Evolutionary conservation across 1,284 basidiomycete genomes (phyloP).

Genomic region (Ganoderma resinaceum): DNA sequence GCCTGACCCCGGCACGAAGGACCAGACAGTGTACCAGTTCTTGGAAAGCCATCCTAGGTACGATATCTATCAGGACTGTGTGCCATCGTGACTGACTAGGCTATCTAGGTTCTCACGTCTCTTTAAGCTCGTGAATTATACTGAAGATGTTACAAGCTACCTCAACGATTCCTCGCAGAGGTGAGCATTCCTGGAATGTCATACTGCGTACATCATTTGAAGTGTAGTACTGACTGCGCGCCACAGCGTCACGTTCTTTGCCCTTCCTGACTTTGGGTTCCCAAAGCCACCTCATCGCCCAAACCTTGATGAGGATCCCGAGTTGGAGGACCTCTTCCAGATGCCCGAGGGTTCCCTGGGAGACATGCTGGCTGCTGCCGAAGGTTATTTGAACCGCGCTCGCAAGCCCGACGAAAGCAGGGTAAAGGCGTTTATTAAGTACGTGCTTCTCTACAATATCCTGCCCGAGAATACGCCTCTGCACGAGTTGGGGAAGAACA

Average conservation of each 20-base stretch:
- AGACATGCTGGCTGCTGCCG: constrained; percentile 32
- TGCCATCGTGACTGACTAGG: background rate
- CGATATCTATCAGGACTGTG: background rate
- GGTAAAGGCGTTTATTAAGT: constrained; percentile 60
- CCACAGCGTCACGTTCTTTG: constrained; percentile 61
- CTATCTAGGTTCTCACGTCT: constrained; percentile 46
- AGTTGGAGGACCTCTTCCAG: constrained; percentile 7
- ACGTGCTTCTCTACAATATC: constrained; percentile 69
- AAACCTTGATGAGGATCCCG: constrained; percentile 3
- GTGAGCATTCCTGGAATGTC: constrained; percentile 35
- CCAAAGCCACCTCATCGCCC: constrained; percentile 16
- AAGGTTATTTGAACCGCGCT: constrained; percentile 32
- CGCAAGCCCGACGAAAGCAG: constrained; percentile 44
- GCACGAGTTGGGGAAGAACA: constrained; percentile 58
- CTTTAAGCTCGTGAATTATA: constrained; percentile 53
- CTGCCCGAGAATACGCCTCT: constrained; percentile 53
- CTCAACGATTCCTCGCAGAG: constrained; percentile 50
- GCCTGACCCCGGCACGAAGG: constrained; percentile 19
- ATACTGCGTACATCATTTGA: background rate
- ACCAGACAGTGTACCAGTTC: constrained; percentile 51
- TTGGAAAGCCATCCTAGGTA: constrained; percentile 47
- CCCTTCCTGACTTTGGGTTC: constrained; percentile 53
- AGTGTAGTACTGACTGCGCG: background rate
- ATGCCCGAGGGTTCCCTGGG: constrained; percentile 15
- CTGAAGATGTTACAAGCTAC: constrained; percentile 48